Conservation (phyloP, 2,329 filamentous ascomycete species). For the Trichoderma asperellum region DNA sequence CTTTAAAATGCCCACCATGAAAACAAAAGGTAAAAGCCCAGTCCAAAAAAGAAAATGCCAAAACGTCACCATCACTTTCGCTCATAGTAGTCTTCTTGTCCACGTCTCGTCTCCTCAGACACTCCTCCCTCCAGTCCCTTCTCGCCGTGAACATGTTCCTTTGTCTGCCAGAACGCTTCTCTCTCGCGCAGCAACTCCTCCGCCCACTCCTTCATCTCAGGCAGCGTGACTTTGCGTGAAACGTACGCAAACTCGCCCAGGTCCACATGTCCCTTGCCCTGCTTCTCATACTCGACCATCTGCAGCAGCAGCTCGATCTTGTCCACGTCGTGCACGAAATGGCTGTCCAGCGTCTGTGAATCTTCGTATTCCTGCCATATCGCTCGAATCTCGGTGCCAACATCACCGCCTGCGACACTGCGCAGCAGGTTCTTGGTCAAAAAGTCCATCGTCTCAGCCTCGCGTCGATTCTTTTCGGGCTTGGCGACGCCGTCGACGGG, state of each 20-base stretch:
- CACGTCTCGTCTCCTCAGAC: slow-evolving; percentile 41
- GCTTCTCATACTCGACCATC: slow-evolving; percentile 94
- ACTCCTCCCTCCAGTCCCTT: slow-evolving; percentile 47
- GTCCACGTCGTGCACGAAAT: slow-evolving; percentile 95
- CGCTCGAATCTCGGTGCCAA: slow-evolving; percentile 71
- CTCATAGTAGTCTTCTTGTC: slow-evolving; percentile 57
- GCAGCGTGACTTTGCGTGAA: slow-evolving; percentile 69
- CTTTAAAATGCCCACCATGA: background rate
- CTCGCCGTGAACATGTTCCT: slow-evolving; percentile 53
- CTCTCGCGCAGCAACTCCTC: slow-evolving; percentile 76
- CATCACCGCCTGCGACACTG: slow-evolving; percentile 69
- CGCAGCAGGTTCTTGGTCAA: slow-evolving; percentile 74
- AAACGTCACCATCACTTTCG: slow-evolving; percentile 31
- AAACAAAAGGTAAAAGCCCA: background rate
- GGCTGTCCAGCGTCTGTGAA: slow-evolving; percentile 76
- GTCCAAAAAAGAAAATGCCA: background rate
- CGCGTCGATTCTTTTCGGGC: slow-evolving; percentile 83
- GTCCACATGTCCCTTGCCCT: slow-evolving; percentile 67
- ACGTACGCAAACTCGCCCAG: slow-evolving; percentile 88
- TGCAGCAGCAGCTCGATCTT: slow-evolving; percentile 95
- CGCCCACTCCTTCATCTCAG: slow-evolving; percentile 81
- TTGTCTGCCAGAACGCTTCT: slow-evolving; percentile 68
- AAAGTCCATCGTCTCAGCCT: slow-evolving; percentile 90
- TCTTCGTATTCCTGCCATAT: slow-evolving; percentile 98
- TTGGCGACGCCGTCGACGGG: slow-evolving; percentile 86